Base-by-base conservation (phyloP, 306 rosid genomes). In the Vigna angularis region DNA sequence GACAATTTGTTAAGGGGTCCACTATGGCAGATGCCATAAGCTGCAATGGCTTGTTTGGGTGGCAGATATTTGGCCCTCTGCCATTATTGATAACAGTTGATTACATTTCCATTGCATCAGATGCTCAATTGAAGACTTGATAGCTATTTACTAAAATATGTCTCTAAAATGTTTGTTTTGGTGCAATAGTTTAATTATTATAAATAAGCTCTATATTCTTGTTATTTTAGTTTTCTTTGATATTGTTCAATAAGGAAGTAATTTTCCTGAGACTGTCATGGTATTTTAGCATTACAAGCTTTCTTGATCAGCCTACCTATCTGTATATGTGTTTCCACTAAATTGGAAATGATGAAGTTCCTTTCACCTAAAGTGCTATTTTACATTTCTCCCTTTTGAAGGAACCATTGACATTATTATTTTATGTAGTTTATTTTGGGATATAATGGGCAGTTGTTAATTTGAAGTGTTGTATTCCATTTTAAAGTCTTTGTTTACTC, bases 241-340 rank as follows among this genome's bases (percentile, higher is more conserved):
- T 15, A 24, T n/a, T 77, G 82, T 53, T 76, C 47, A 53, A 34
- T 53, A 53, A 10, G 69, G 62, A 56, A 24, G 68, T 78, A 57
- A 53, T 45, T 30, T 30, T 5, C 15, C 5, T 5, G 59, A 40
- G 47, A 16, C 32, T 8, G 28, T 55, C 57, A 22, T 66, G 64
- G 30, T 32, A 20, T 20, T 13, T 45, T 38, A 42, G 32, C 66
- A 22, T 77, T 51, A 40, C 12, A 16, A 44, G 30, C 30, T 50
- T 75, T 66, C 22, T 66, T 66, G 67, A 55, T 24, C 49, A 3
- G 34, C 47, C 36, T 66, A 57, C 63, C 36, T 24, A 24, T 32
- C n/a, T 57, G 12, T 11, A 15, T 57, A 24, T 5, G 64, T 24
- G 9, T 57, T 57, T 32, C 5, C 5, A 24, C 26, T 24, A 12